Evolutionary conservation across 768 basidiomycete species (phyloP).

Genomic region (Boletus speciosus): DNA sequence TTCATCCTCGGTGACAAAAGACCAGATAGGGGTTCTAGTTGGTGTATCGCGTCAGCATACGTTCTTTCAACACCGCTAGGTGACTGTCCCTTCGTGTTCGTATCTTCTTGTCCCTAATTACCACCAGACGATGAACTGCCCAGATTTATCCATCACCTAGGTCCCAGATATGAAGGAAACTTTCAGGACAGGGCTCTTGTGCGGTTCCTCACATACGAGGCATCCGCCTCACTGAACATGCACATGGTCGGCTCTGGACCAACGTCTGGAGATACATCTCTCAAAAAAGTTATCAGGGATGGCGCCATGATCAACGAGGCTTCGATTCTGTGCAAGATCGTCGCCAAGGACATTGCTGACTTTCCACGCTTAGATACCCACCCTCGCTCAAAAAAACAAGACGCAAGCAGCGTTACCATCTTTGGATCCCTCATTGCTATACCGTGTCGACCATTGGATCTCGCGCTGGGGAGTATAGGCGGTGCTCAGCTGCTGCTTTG

Average conservation of each 20-base stretch:
- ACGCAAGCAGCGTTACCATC: neutral
- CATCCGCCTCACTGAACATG: constrained; percentile 80
- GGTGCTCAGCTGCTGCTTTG: constrained; percentile 72
- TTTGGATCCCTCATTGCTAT: constrained; percentile 59
- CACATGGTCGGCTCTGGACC: constrained; percentile 54
- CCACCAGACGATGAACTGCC: constrained; percentile 62
- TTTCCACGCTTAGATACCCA: constrained; percentile 13
- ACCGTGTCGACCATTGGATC: constrained; percentile 64
- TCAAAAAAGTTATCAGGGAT: constrained; percentile 40
- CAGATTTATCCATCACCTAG: constrained; percentile 75
- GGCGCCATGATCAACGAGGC: constrained; percentile 39
- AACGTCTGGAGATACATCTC: constrained; percentile 35
- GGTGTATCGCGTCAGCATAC: constrained; percentile 69
- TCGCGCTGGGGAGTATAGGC: constrained; percentile 77
- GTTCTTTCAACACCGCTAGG: constrained; percentile 58
- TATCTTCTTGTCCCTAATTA: constrained; percentile 13
- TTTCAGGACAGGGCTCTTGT: constrained; percentile 71
- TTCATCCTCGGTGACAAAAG: constrained; percentile 59
- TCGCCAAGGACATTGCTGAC: constrained; percentile 19
- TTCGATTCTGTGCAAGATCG: constrained; percentile 41
- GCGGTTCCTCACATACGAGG: constrained; percentile 82
- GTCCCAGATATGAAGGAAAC: constrained; percentile 71
- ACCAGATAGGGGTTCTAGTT: constrained; percentile 36
- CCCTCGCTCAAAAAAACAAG: neutral
- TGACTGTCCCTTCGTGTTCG: constrained; percentile 21